Evolutionary conservation across 108 stramenopile species (phyloP), one percentile per base, ranked within the genome.

Genomic region (Cyclotella cryptica): DNA sequence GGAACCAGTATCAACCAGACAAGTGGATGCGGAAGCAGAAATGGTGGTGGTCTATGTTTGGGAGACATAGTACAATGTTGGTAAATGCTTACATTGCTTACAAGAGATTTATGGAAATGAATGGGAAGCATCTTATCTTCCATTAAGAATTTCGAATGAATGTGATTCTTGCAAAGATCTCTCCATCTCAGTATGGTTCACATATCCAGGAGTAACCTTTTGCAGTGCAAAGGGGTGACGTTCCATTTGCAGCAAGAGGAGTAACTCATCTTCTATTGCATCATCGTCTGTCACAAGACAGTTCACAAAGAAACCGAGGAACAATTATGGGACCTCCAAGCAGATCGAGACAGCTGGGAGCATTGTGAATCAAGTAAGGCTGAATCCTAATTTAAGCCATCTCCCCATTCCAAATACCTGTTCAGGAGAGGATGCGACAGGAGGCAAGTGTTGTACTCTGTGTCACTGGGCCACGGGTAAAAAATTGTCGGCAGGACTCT

Each of bases 41-140:
- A 60, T 81, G 80, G 80, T 81, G 80, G 80, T 76, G 75, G 74
- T 69, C 74, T 1, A 61, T 70, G 17, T 65, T 24, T 47, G 75
- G 75, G 80, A 60, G 47, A 2, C 35, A 52, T 35, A 61, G 62
- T 27, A 43, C 42, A n/a, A 22, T 46, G 9, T 6, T 52, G 27
- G 74, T 75, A 21, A 75, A 75, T 75, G 67, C 74, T 24, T 75
- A 49, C 45, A 39, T 52, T 17, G 22, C 27, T 26, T 52, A 49
- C 22, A 55, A 14, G 17, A 66, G 66, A 19, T 66, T 52, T 28
- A 52, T 26, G 44, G 64, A 40, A 19, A 44, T 22, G 35, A 52
- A 66, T 43, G 74, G 47, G 10, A 43, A 19, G 66, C 22, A 49
- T 39, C 51, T 18, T 11, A 49, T 60, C 63, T 52, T 44, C 11